Percentiles rank a stretch among this genome's conserved stretches.
phyloP scores from a whole-genome alignment of 2,329 filamentous ascomycete genomes.

The Dendryphion nanum region DNA sequence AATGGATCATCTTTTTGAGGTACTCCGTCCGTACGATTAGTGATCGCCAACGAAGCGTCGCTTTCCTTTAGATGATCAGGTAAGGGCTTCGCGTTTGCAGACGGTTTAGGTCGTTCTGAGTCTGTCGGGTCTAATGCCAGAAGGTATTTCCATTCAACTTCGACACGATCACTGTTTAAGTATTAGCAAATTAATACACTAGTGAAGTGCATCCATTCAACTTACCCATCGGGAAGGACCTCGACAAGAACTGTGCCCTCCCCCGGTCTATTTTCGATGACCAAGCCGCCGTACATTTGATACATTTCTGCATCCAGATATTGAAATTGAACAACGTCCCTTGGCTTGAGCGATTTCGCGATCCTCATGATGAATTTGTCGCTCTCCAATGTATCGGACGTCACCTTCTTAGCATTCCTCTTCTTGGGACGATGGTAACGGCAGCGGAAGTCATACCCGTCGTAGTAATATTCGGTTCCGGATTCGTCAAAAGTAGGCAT shows the following conservation, averaged over 20 bases:
- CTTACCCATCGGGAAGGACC: conserved; percentile 79
- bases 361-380: conserved; percentile 67
- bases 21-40: conserved; percentile 51
- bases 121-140: conserved; percentile 70
- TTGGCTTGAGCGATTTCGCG: conserved; percentile 65
- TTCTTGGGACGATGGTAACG: conserved; percentile 90
- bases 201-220: conserved; percentile 16
- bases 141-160: conserved; percentile 84
- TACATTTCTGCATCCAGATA: conserved; percentile 71
- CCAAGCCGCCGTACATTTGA: conserved; percentile 86
- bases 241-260: conserved; percentile 79
- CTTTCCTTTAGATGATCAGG: conserved; percentile 55
- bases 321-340: conserved; percentile 85
- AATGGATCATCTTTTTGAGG: conserved; percentile 49
- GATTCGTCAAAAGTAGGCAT: conserved; percentile 87
- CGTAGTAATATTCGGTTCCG: conserved; percentile 87
- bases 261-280: conserved; percentile 75
- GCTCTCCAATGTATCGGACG: conserved; percentile 67
- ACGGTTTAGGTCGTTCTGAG: conserved; percentile 71
- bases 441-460: conserved; percentile 90
- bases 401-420: conserved; percentile 75
- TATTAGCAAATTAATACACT: conserved; percentile 14
- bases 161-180: conserved; percentile 61
- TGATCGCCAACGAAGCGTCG: conserved; percentile 43
- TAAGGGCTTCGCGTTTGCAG: conserved; percentile 68